Base-by-base conservation (phyloP, 345 rosid species). In the Punica granatum region DNA sequence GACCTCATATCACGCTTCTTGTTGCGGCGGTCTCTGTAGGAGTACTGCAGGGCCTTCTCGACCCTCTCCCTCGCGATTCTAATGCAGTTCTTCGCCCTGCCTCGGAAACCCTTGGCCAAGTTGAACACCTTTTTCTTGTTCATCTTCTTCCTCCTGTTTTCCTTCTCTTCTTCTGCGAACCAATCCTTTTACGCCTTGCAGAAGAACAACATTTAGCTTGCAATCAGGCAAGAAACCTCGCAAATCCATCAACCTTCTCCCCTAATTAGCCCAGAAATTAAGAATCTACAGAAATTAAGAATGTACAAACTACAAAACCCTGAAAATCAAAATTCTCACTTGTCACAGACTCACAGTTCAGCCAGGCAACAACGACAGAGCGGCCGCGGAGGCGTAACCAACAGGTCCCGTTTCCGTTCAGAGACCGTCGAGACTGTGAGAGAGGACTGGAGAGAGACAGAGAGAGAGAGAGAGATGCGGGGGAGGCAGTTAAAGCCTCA, bases 1-100 rank as follows among this genome's bases (percentile, higher is more conserved):
- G 92, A 84, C 26, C 96, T 88, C 97, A 94, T 94, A 78, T 91
- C 97, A 4, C 97, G 88, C 79, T 93, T 93, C 84, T 93, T 93
- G 83, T 86, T 91, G 73, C 96, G 92, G 26, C 97, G 84, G 69
- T 94, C 99, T 76, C 96, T 83, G 76, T 93, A 93, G 42, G 92
- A 93, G 76, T 90, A 90, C 72, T 89, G 95, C 72, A 93, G 77
- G 18, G 98, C 98, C 81, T 93, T 93, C 91, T 93, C 98, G 6
- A 90, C 97, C 74, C 96, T 84, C 73, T 89, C 97, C 77, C 97
- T 79, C 7, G 97, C 96, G 37, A 93, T 89, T 72, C 92, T 81
- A 63, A 89, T 93, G 79, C 96, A 90, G 63, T 90, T 93, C 82
- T 93, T 94, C 4, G 97, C 97, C 76, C 95, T 86, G 68, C 97